Evolutionary conservation across 305 asterid species (phyloP).

Genomic region (Fraxinus albicans): DNA sequence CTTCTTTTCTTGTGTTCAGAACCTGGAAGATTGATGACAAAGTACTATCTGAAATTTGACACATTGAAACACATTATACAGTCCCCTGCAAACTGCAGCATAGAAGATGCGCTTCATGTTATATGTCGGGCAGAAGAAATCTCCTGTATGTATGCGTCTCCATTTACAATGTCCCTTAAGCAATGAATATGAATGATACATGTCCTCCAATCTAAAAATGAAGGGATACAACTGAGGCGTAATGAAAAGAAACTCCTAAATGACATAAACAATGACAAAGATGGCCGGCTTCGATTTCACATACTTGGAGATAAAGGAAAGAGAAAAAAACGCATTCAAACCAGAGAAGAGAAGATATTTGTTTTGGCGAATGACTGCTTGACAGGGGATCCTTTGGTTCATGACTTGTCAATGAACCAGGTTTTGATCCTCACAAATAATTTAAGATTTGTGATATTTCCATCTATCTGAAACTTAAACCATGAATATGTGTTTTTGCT

Average conservation of each 20-base stretch:
- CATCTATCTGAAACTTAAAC: neutral
- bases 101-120: conserved; percentile 75
- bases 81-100: conserved; percentile 67
- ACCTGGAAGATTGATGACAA: conserved; percentile 95
- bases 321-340: conserved; percentile 86
- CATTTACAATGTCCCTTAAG: conserved; percentile 17
- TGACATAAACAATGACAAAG: conserved; percentile 85
- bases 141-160: conserved; percentile 52
- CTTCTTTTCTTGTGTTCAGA: conserved; percentile 43
- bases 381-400: conserved; percentile 90
- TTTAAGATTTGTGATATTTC: conserved; percentile 26
- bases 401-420: conserved; percentile 93
- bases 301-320: conserved; percentile 81
- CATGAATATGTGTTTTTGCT: conserved; percentile 26
- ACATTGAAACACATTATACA: conserved; percentile 95
- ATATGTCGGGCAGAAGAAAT: conserved; percentile 89
- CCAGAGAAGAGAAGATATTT: conserved; percentile 94
- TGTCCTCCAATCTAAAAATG: conserved; percentile 36
- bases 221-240: conserved; percentile 98
- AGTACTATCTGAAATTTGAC: conserved; percentile 93
- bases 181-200: conserved; percentile 22
- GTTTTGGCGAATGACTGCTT: conserved; percentile 91
- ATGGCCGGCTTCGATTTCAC: conserved; percentile 88
- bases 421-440: conserved; percentile 40
- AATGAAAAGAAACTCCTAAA: conserved; percentile 89